These are phyloP conservation scores for Botrytis byssoidea DNA, from an alignment of 2,329 filamentous ascomycete genomes.

Conservation along the genomic window DNA sequence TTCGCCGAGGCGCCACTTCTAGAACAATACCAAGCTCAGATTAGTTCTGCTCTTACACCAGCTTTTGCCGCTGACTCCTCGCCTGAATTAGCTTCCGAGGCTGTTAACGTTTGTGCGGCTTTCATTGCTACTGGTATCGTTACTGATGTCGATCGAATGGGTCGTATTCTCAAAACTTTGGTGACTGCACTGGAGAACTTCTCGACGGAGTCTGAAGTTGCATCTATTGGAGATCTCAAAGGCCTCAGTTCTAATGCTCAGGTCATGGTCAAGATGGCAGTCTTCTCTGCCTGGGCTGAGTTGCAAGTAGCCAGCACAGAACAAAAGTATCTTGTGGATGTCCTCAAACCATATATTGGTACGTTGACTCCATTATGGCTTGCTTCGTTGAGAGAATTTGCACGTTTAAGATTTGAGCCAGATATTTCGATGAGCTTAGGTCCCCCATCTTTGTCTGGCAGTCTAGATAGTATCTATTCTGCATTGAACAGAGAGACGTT, in stretches of 20 bases:
- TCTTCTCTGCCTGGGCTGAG: constrained; percentile 96
- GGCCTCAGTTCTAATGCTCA: constrained; percentile 93
- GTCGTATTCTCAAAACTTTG: constrained; percentile 89
- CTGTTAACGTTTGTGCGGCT: constrained; percentile 95
- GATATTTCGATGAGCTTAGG: constrained; percentile 92
- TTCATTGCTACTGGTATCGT: constrained; percentile 98
- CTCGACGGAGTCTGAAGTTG: constrained; percentile 74
- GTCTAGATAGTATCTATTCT: constrained; percentile 90
- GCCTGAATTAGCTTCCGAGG: constrained; percentile 90
- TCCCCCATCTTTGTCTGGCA: constrained; percentile 76
- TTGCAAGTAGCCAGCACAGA: constrained; percentile 93
- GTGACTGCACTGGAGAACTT: constrained; percentile 92
- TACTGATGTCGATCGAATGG: constrained; percentile 97
- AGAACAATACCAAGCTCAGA: constrained; percentile 98
- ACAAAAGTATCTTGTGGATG: constrained; percentile 83
- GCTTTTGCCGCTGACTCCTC: constrained; percentile 96
- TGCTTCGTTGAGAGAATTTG: constrained; percentile 89
- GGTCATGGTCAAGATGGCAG: constrained; percentile 97
- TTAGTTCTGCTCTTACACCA: constrained; percentile 91
- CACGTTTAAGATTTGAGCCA: constrained; percentile 88
- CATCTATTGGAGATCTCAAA: constrained; percentile 87
- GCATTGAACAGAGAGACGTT: constrained; percentile 92
- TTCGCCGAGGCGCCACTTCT: constrained; percentile 95
- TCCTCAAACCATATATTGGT: constrained; percentile 86
- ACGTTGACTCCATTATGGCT: constrained; percentile 92